Evolutionary conservation across 202 grass and related monocot species (phyloP), one percentile per base, ranked within the genome.

Genomic region (Cymbopogon flexuosus): DNA sequence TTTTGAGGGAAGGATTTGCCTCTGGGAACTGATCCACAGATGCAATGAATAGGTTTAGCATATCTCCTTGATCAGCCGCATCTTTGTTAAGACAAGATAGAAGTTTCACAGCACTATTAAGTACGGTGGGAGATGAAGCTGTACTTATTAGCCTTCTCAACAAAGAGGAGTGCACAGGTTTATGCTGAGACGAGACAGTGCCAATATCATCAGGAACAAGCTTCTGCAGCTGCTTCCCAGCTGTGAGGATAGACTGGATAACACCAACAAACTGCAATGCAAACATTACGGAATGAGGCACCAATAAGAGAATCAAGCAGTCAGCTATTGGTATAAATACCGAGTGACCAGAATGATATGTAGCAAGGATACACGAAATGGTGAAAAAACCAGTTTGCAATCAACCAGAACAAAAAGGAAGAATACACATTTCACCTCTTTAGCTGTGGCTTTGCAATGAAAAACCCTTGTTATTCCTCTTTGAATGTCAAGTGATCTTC

Each of bases 401-500:
- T 75, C 31, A 62, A 39, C 30, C 5, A 67, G 29, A 72, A 60
- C 10, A 56, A 76, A 80, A 82, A 43, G 21, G 7, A 85, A 51
- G 18, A 78, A 73, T 34, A 43, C 33, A 29, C 42, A 15, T 52
- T 72, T 83, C 64, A 97, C 94, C 91, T 97, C 94, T 24, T 82
- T 87, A 42, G 89, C 33, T 82, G 86, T 97, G 72, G 91, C 86
- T 83, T 89, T 94, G 33, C 81, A 87, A 72, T 97, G 94, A 87
- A 97, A 92, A 88, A 97, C 89, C 76, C 91, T 92, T 68, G 91
- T 84, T 54, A 97, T 87, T 87, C 94, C 94, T 90, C 91, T 92
- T 84, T 97, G 91, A 87, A 93, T 61, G 84, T 97, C 94, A 81
- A 84, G 85, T 14, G 84, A 87, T 81, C 81, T 92, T 86, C 89